Conservation (phyloP, 371 early-diverging fungal species). For the Mortierella polycephala region DNA sequence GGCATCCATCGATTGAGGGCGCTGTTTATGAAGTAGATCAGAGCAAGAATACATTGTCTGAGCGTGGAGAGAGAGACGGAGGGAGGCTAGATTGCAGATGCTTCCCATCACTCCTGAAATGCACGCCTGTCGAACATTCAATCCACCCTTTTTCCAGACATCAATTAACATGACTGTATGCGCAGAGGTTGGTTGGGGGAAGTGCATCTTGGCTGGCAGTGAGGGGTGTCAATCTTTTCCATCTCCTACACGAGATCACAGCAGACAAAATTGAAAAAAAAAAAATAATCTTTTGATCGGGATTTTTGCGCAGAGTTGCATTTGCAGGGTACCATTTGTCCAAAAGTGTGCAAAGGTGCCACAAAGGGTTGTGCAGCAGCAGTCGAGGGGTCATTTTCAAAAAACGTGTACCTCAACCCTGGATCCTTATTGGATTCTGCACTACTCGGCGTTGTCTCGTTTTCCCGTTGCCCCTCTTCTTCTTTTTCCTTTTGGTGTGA, state of each 20-base stretch:
- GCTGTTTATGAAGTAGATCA: too few species aligned
- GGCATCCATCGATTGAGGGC: too few species aligned
- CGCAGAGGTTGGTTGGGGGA: too few species aligned
- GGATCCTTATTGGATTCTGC: conserved; percentile 40
- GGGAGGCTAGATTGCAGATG: not conserved
- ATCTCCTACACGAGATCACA: not conserved
- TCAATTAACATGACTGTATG: too few species aligned
- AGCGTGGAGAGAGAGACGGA: too few species aligned
- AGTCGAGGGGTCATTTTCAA: conserved; percentile 6
- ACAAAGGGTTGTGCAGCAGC: not conserved
- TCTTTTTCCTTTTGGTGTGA: not conserved
- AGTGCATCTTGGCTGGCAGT: too few species aligned
- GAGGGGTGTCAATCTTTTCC: too few species aligned
- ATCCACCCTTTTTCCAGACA: not conserved
- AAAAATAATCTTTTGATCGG: too few species aligned
- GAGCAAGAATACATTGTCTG: too few species aligned
- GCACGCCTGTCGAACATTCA: not conserved
- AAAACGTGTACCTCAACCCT: conserved; percentile 48
- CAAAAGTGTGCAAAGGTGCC: too few species aligned
- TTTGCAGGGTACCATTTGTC: too few species aligned
- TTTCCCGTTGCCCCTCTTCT: conserved; percentile 18
- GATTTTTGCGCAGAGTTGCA: not conserved
- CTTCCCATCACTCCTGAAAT: conserved; percentile 2
- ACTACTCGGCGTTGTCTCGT: conserved; percentile 7
- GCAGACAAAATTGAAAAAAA: too few species aligned